A percentile compares a stretch with the other conserved stretches of the same genome.
These are phyloP conservation scores for Sarocladium brachiariae DNA, from an alignment of 2,329 filamentous ascomycete species.

Conservation along the genomic window DNA sequence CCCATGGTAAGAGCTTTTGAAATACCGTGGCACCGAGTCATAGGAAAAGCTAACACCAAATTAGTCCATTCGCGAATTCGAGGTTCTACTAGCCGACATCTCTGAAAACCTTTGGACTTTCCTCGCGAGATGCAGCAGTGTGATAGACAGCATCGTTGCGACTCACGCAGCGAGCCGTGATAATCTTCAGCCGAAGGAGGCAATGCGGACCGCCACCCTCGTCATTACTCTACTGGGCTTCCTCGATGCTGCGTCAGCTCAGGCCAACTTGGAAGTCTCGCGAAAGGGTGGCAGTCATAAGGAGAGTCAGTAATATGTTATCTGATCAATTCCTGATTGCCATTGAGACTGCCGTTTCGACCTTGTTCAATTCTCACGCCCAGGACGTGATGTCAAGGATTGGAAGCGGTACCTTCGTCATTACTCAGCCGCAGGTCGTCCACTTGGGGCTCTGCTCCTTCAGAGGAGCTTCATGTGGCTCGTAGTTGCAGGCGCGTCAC, in stretches of 20 bases:
- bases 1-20: constrained; percentile 47
- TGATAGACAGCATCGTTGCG: constrained; percentile 38
- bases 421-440: constrained; percentile 72
- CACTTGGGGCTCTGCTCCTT: constrained; percentile 84
- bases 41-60: not conserved
- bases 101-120: constrained; percentile 64
- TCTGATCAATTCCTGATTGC: constrained; percentile 80
- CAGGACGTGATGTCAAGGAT: constrained; percentile 63
- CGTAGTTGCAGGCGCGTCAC: constrained; percentile 69
- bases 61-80: constrained; percentile 81
- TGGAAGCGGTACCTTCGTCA: constrained; percentile 84
- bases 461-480: constrained; percentile 85
- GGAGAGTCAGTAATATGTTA: constrained; percentile 64
- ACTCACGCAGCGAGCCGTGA: constrained; percentile 23
- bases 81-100: constrained; percentile 72
- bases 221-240: constrained; percentile 86
- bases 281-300: constrained; percentile 67
- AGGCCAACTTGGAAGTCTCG: constrained; percentile 72
- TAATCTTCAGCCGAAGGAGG: constrained; percentile 56
- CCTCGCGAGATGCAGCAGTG: constrained; percentile 60
- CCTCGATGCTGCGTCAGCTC: constrained; percentile 70
- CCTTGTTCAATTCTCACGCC: constrained; percentile 71
- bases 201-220: constrained; percentile 65
- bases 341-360: constrained; percentile 84
- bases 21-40: not conserved